A percentile compares a stretch with the other conserved stretches of the same genome.
phyloP scores from a whole-genome alignment of 495 filamentous ascomycete species.

The Lasiosphaeria miniovina region DNA sequence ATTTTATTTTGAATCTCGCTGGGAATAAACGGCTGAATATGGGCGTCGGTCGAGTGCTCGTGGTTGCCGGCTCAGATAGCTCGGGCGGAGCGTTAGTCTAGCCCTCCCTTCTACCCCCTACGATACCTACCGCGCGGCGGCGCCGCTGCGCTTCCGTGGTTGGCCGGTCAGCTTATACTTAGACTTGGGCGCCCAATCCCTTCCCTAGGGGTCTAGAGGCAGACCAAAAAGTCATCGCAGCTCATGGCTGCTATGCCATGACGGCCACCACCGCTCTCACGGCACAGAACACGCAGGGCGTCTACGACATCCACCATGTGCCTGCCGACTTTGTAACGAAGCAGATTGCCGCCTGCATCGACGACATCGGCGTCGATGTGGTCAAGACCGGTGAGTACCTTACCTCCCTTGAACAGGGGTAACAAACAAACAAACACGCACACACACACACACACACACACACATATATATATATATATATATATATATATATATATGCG shows the following conservation, averaged over 20 bases:
- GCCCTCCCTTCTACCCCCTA: background rate
- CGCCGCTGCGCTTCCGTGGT: background rate
- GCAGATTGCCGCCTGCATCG: constrained; percentile 78
- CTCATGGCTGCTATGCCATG: constrained; percentile 91
- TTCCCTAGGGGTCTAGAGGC: constrained; percentile 83
- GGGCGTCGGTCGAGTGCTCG: constrained; percentile 57
- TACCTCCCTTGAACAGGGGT: background rate
- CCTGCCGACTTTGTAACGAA: constrained; percentile 76
- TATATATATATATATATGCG: too few species aligned
- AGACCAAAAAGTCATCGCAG: constrained; percentile 90
- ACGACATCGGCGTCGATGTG: constrained; percentile 83
- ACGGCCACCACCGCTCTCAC: constrained; percentile 95
- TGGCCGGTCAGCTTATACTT: background rate
- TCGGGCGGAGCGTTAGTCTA: constrained; percentile 79
- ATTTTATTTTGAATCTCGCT: background rate
- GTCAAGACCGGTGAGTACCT: constrained; percentile 75
- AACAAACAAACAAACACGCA: background rate
- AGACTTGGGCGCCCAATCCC: constrained; percentile 12
- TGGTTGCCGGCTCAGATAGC: constrained; percentile 88
- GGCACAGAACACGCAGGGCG: constrained; percentile 87
- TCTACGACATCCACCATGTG: constrained; percentile 74
- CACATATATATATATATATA: too few species aligned
- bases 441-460: too few species aligned
- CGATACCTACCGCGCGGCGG: background rate
- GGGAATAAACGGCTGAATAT: constrained; percentile 8